These are phyloP conservation scores for Chaetomium sp. DNA, from an alignment of 2,329 filamentous ascomycete genomes.

Conservation along the genomic window DNA sequence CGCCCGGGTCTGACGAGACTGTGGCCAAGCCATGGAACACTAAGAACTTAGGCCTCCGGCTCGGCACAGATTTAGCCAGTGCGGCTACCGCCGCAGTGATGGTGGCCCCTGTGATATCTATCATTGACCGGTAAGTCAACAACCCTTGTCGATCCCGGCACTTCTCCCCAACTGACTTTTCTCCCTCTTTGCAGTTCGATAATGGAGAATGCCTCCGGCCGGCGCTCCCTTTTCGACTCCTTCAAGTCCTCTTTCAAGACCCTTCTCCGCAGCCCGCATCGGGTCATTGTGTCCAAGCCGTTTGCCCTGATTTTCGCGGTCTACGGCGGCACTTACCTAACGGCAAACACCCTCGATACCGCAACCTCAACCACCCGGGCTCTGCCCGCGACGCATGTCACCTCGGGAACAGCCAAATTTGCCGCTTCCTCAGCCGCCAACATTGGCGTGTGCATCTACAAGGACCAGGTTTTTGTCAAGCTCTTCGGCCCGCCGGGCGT, in stretches of 20 bases:
- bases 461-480: conserved; percentile 77
- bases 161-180: conserved; percentile 6
- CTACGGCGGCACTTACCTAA: conserved; percentile 85
- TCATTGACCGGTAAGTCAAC: conserved; percentile 69
- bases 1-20: not conserved
- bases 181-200: conserved; percentile 49
- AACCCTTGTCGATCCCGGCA: not conserved
- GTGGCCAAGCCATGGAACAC: conserved; percentile 62
- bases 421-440: conserved; percentile 73
- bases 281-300: conserved; percentile 57
- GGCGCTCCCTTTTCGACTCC: conserved; percentile 52
- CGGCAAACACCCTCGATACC: conserved; percentile 84
- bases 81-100: conserved; percentile 66
- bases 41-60: conserved; percentile 57
- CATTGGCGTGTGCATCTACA: conserved; percentile 79
- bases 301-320: conserved; percentile 65
- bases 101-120: conserved; percentile 77
- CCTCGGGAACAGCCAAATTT: conserved; percentile 74
- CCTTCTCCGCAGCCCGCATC: conserved; percentile 54
- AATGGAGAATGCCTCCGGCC: conserved; percentile 74
- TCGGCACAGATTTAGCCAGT: conserved; percentile 62
- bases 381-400: conserved; percentile 55
- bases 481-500: conserved; percentile 63
- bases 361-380: conserved; percentile 56
- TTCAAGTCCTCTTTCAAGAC: conserved; percentile 51